Percentiles rank a stretch among this genome's conserved stretches.
These are phyloP conservation scores for Ceratobasidium papillatum DNA, from an alignment of 1,284 basidiomycete genomes.

Conservation along the genomic window DNA sequence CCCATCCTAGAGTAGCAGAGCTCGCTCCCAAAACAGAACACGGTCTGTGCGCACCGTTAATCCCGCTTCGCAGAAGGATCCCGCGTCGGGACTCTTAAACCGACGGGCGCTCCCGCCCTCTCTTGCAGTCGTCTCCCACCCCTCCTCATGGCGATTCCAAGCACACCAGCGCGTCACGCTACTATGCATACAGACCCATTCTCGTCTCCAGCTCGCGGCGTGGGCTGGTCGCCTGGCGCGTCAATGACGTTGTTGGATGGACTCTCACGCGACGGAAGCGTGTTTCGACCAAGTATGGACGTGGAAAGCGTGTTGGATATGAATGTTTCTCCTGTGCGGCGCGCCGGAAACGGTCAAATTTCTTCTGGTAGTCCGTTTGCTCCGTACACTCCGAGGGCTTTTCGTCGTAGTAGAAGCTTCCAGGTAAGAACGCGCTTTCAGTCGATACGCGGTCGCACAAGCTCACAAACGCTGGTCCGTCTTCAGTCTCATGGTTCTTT, in stretches of 20 bases:
- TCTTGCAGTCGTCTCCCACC: neutral
- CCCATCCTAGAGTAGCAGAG: neutral
- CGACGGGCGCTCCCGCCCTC: neutral
- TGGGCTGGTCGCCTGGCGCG: slow-evolving; percentile 15
- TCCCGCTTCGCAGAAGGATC: slow-evolving; percentile 10
- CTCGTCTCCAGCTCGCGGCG: slow-evolving; percentile 26
- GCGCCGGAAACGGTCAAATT: neutral
- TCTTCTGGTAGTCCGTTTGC: neutral
- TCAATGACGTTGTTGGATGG: neutral
- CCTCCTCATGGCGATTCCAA: neutral
- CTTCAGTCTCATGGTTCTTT: neutral
- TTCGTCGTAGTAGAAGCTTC: neutral
- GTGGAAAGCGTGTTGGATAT: neutral
- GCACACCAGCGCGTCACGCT: neutral
- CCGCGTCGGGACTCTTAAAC: neutral
- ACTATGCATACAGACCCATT: neutral
- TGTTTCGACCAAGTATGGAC: neutral
- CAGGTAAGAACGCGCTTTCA: neutral
- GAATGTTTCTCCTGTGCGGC: neutral
- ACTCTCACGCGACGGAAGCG: neutral
- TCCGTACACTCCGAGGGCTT: neutral
- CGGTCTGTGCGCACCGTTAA: slow-evolving; percentile 32
- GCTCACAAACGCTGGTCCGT: neutral
- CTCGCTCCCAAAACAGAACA: slow-evolving; percentile 8
- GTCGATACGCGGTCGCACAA: neutral